Conservation (phyloP, 768 basidiomycete genomes). For the Nidularia pulvinata region DNA sequence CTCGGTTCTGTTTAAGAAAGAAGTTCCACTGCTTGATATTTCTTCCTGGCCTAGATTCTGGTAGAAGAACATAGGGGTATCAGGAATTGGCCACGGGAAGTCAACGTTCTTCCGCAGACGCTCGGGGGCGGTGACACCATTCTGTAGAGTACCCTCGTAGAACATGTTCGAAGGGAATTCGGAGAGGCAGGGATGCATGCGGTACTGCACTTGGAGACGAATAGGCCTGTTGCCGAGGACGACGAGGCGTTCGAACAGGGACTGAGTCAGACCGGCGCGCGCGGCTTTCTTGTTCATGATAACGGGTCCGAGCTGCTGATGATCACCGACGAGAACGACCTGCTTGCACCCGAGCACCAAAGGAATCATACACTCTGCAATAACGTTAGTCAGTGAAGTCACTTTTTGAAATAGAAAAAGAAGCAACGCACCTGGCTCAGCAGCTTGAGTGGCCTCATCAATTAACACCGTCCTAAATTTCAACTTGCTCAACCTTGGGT, state of each 20-base stretch:
- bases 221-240: constrained; percentile 96
- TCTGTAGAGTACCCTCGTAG: constrained; percentile 98
- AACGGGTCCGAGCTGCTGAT: constrained; percentile 97
- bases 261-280: constrained; percentile 97
- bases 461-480: constrained; percentile 99
- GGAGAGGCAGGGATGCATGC: constrained; percentile 99
- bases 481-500: constrained; percentile 93
- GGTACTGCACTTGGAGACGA: constrained; percentile 98
- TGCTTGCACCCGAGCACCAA: constrained; percentile 98
- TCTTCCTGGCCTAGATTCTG: constrained; percentile 99
- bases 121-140: constrained; percentile 98
- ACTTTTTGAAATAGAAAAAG: neutral
- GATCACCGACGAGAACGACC: constrained; percentile 96
- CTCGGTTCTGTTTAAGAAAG: constrained; percentile 98
- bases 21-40: constrained; percentile 97
- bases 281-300: constrained; percentile 99
- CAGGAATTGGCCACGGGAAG: constrained; percentile 97
- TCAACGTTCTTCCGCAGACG: constrained; percentile 97
- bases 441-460: constrained; percentile 98
- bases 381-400: constrained; percentile 9
- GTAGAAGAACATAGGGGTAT: constrained; percentile 99
- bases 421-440: constrained; percentile 76
- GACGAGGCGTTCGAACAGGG: constrained; percentile 96
- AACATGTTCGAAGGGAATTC: constrained; percentile 99
- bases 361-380: constrained; percentile 97